These are phyloP conservation scores for Funneliformis geosporum DNA, from an alignment of 192 early-diverging fungal genomes.

Conservation along the genomic window DNA sequence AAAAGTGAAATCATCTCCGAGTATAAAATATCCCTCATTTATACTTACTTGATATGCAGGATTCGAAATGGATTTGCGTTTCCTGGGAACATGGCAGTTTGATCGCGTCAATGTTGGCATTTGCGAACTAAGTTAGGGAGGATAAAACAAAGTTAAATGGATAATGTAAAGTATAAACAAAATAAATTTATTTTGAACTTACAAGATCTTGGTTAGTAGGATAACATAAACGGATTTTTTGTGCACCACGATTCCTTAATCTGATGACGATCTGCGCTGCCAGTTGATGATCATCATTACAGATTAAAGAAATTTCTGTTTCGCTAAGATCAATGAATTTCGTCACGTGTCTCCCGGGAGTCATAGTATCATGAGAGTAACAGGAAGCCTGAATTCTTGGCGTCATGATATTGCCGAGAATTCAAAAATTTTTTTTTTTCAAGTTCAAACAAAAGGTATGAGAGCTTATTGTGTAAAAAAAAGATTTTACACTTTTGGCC, in stretches of 20 bases:
- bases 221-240: neutral
- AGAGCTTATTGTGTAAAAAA: neutral
- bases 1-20: neutral
- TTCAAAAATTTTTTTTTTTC: conserved; percentile 2
- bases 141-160: neutral
- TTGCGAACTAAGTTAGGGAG: neutral
- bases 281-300: neutral
- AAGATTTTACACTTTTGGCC: neutral
- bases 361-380: neutral
- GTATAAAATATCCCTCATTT: neutral
- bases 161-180: neutral
- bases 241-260: neutral
- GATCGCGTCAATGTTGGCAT: neutral
- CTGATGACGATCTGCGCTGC: neutral
- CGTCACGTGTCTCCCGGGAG: neutral
- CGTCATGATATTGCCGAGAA: neutral
- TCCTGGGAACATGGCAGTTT: neutral
- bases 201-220: neutral
- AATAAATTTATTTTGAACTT: neutral
- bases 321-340: conserved; percentile 2
- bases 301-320: neutral
- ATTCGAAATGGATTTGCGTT: neutral
- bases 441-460: neutral
- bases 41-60: neutral
- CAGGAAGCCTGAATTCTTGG: neutral